Conservation (phyloP, 345 rosid genomes). For the Draba incana region DNA sequence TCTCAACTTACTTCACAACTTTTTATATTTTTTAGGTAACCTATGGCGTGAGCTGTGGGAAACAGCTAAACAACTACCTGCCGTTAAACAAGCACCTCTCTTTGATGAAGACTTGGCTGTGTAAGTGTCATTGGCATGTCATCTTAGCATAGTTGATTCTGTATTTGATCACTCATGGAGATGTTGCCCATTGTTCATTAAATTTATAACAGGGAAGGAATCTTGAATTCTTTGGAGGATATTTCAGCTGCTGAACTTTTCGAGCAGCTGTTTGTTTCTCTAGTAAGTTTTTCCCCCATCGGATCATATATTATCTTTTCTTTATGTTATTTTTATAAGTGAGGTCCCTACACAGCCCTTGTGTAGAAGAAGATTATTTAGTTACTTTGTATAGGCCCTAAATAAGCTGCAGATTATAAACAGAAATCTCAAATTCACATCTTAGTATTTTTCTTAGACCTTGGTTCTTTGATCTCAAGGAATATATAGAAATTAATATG, state of each 20-base stretch:
- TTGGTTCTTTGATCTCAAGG: constrained; percentile 5
- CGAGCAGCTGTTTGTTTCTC: constrained; percentile 79
- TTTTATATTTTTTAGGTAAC: constrained; percentile 59
- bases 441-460: not conserved
- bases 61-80: constrained; percentile 86
- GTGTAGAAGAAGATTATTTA: constrained; percentile 2
- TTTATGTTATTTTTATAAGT: not conserved
- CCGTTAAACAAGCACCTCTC: constrained; percentile 86
- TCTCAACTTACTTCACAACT: constrained; percentile 11
- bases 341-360: not conserved
- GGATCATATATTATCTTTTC: not conserved
- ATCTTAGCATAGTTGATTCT: constrained; percentile 12
- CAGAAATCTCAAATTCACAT: not conserved
- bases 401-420: constrained; percentile 6
- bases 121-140: constrained; percentile 56
- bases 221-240: constrained; percentile 75
- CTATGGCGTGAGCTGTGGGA: constrained; percentile 97
- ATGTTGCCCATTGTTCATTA: constrained; percentile 21
- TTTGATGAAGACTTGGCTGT: constrained; percentile 94
- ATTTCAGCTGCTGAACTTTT: constrained; percentile 71
- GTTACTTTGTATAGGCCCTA: not conserved
- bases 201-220: constrained; percentile 70
- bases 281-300: constrained; percentile 54
- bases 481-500: not conserved
- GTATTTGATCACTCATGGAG: constrained; percentile 25